Evolutionary conservation across 345 rosid species (phyloP).

Genomic region (Eucalyptus lansdowneana): DNA sequence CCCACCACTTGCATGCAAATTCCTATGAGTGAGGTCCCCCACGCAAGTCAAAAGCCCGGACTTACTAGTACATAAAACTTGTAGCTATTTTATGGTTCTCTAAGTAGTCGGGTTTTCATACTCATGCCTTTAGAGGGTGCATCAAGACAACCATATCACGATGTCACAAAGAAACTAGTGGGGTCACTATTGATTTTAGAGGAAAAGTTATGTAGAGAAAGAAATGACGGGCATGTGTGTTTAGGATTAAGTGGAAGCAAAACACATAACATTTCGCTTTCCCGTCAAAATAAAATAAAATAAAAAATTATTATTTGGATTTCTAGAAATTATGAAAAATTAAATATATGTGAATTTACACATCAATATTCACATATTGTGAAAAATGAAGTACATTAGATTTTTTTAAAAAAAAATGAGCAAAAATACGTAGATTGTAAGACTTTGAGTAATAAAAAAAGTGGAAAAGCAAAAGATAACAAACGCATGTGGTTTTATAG

Average conservation of each 20-base stretch:
- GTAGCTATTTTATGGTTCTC: neutral
- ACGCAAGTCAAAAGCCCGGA: neutral
- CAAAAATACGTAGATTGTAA: neutral
- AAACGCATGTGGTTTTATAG: neutral
- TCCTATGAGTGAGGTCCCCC: neutral
- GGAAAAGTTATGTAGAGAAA: neutral
- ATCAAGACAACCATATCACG: neutral
- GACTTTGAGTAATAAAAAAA: neutral
- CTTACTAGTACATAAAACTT: neutral
- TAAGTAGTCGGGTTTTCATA: neutral
- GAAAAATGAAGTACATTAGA: neutral
- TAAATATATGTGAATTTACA: neutral
- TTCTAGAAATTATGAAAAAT: neutral
- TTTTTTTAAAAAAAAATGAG: neutral
- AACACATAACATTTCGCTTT: neutral
- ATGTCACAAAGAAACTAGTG: neutral
- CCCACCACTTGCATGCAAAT: neutral
- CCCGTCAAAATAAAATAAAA: neutral
- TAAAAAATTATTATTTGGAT: neutral
- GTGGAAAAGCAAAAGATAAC: neutral
- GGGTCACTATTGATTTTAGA: neutral
- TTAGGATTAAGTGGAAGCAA: neutral
- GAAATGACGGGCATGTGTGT: neutral
- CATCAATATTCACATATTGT: neutral
- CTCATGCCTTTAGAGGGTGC: neutral